phyloP scores from a whole-genome alignment of 176 grass and related monocot species.

The Eleusine coracana region DNA sequence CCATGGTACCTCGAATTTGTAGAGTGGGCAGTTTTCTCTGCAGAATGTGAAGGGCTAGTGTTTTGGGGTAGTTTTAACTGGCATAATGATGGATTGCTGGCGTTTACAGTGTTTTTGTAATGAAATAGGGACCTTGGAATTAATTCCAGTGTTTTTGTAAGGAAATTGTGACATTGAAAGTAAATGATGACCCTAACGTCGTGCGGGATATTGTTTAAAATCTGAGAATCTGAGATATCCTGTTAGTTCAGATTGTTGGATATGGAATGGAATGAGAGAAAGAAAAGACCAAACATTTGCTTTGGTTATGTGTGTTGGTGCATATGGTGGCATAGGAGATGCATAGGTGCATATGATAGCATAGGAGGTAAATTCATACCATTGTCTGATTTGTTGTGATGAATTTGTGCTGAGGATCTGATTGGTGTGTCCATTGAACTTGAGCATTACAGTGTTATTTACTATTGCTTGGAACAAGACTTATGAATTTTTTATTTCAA shows the following conservation, averaged over 20 bases:
- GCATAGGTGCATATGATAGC: neutral
- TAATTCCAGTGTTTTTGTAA: neutral
- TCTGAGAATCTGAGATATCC: neutral
- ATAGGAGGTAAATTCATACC: neutral
- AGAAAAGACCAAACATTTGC: neutral
- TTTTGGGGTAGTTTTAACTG: neutral
- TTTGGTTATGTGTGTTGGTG: neutral
- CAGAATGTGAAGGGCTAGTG: neutral
- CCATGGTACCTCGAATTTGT: neutral
- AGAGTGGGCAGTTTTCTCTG: neutral
- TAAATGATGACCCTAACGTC: neutral
- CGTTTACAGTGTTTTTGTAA: neutral
- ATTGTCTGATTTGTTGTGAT: neutral
- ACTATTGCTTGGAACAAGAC: neutral
- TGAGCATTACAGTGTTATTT: neutral
- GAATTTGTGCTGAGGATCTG: neutral
- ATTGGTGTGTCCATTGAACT: neutral
- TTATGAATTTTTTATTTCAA: neutral
- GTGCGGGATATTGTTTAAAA: neutral
- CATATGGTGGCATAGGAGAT: neutral
- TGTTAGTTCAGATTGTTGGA: neutral
- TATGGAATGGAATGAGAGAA: neutral
- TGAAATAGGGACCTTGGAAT: constrained; percentile 6
- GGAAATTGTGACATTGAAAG: constrained; percentile 14
- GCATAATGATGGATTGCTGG: neutral